phyloP scores from a whole-genome alignment of 305 asterid genomes.

The Vinca major region DNA sequence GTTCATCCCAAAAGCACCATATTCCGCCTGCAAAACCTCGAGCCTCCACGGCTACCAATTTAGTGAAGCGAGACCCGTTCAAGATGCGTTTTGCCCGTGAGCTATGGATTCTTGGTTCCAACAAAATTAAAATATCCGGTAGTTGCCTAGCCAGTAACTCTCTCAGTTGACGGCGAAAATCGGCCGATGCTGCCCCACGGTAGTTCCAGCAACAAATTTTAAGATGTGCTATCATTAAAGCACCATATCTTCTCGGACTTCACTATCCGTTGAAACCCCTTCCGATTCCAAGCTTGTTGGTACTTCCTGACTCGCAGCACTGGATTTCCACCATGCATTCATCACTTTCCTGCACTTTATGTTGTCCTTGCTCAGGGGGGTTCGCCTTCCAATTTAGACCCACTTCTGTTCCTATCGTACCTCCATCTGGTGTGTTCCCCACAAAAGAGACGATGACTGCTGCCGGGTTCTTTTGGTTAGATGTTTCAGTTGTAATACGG shows the following conservation, averaged over 20 bases:
- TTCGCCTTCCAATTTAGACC: no score
- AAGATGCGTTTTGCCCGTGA: neutral
- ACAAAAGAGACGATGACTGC: no score
- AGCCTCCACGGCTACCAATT: neutral
- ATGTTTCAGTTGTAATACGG: no score
- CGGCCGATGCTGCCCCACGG: neutral
- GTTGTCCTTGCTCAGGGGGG: no score
- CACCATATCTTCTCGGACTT: no score
- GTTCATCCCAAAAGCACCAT: neutral
- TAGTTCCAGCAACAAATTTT: neutral
- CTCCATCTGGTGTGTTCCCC: no score
- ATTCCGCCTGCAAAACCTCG: neutral
- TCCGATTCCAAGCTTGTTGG: neutral
- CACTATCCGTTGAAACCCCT: neutral
- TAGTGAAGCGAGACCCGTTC: neutral
- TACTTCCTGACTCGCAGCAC: neutral
- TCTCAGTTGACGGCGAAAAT: neutral
- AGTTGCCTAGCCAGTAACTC: neutral
- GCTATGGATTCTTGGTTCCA: neutral
- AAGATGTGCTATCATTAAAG: neutral
- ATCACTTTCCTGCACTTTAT: neutral
- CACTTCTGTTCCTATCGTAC: no score
- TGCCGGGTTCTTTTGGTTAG: no score
- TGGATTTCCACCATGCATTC: neutral
- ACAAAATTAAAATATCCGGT: neutral